A percentile compares a stretch with the other conserved stretches of the same genome.
phyloP scores from a whole-genome alignment of 2,329 filamentous ascomycete species.

The Emydomyces testavorans region DNA sequence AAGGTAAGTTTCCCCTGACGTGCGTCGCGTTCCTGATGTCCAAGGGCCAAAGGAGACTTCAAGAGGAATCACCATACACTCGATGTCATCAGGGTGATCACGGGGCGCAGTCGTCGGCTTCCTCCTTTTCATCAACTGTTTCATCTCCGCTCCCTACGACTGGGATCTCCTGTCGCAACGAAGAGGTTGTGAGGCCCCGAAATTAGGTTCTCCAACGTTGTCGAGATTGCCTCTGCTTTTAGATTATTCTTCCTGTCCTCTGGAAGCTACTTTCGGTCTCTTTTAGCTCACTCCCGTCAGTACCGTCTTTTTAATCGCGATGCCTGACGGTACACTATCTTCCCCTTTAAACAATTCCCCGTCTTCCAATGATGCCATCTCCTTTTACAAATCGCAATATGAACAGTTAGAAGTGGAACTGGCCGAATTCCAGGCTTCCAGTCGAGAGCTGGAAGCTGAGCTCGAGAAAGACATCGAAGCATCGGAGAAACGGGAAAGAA shows the following conservation, averaged over 20 bases:
- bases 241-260: neutral
- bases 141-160: slow-evolving; percentile 5
- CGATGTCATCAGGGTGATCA: neutral
- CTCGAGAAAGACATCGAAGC: slow-evolving; percentile 93
- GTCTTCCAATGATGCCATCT: slow-evolving; percentile 58
- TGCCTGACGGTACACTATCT: slow-evolving; percentile 14
- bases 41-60: neutral
- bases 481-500: slow-evolving; percentile 82
- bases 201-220: neutral
- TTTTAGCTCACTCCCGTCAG: slow-evolving; percentile 5
- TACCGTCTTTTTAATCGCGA: slow-evolving; percentile 19
- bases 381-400: slow-evolving; percentile 95
- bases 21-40: neutral
- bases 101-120: neutral
- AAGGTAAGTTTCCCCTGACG: slow-evolving; percentile 5
- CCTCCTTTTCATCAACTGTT: slow-evolving; percentile 10
- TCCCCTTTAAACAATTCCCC: slow-evolving; percentile 32
- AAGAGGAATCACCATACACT: neutral
- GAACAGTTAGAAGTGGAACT: slow-evolving; percentile 84
- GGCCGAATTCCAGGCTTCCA: slow-evolving; percentile 85
- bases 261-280: neutral
- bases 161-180: neutral
- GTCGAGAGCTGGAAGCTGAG: slow-evolving; percentile 85
- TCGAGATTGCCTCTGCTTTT: neutral
- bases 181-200: neutral